Percentiles rank a stretch among this genome's conserved stretches.
These are phyloP conservation scores for Populus simonii DNA, from an alignment of 345 rosid genomes.

Conservation along the genomic window DNA sequence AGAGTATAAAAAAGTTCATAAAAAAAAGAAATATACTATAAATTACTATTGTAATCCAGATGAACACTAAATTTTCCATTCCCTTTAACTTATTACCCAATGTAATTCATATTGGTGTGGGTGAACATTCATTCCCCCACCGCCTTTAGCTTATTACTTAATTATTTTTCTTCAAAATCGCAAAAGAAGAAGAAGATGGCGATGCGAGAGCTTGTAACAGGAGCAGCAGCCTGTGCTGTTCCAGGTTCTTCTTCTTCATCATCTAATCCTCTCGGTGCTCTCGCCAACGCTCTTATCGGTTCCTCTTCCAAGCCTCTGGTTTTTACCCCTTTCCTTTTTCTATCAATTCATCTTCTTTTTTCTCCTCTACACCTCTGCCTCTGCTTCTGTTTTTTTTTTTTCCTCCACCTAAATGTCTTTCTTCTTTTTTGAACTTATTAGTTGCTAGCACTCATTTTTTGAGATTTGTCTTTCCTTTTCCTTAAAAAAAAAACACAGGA, in stretches of 20 bases:
- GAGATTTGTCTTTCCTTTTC: not conserved
- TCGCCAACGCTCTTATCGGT: constrained; percentile 85
- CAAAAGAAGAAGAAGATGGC: constrained; percentile 49
- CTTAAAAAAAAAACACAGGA: constrained; percentile 41
- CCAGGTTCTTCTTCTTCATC: constrained; percentile 83
- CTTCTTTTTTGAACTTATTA: not conserved
- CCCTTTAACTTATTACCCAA: too few relatives aligned
- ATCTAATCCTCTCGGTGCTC: constrained; percentile 87
- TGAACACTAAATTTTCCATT: too few relatives aligned
- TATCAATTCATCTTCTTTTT: not conserved
- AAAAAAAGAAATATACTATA: too few relatives aligned
- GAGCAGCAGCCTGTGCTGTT: constrained; percentile 94
- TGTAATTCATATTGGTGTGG: too few relatives aligned
- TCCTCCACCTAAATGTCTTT: not conserved
- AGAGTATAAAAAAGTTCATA: too few relatives aligned
- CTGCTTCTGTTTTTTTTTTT: not conserved
- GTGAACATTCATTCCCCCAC: too few relatives aligned
- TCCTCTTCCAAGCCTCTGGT: constrained; percentile 95
- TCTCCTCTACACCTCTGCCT: not conserved
- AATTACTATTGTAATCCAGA: too few relatives aligned
- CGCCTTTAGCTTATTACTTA: too few relatives aligned
- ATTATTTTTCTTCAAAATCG: not conserved
- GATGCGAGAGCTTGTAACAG: constrained; percentile 90
- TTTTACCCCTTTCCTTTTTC: not conserved
- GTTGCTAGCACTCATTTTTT: not conserved